Evolutionary conservation across 108 stramenopile genomes (phyloP), one percentile per base, ranked within the genome.

Genomic region (Asterionellopsis glacialis): DNA sequence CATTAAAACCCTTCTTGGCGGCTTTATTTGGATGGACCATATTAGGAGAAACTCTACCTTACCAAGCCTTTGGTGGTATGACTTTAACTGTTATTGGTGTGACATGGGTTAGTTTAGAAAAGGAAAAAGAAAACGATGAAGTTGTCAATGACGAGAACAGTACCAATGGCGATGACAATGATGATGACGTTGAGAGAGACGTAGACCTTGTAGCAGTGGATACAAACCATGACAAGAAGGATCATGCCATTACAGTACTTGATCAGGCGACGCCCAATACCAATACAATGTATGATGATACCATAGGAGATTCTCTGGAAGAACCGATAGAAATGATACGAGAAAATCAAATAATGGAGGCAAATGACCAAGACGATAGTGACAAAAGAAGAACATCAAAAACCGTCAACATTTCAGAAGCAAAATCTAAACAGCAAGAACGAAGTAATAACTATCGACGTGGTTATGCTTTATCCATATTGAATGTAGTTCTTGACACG

Each of bases 1-100:
- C 80, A 0, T 27, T 87, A 0, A 93, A 93, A 49, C 94, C 94
- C 6, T 93, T 95, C 65, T 64, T 82, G 49, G 91, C 91, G 11
- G 80, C 89, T 26, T 52, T 91, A 14, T n/a, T 93, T 19, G 94
- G 94, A 40, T 55, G 67, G n/a, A 18, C 74, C 11, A 45, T 88
- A 12, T 63, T 95, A 57, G 70, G 55, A 14, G 94, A 95, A 49
- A 59, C 23, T 12, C 51, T 95, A 55, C 44, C 45, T 43, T 13
- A 51, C 9, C 18, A 56, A 19, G 73, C 77, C 3, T 62, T 66
- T 40, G 74, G 62, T 18, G 94, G 91, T 12, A 69, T 95, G 61
- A 61, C 70, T 0, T 58, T 87, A 0, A 88, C 90, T 11, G 82
- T 85, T 14, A 23, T 65, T 14, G 91, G 91, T 1, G 85, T 93